Evolutionary conservation across 2,329 filamentous ascomycete genomes (phyloP), one percentile per base, ranked within the genome.

Genomic region (Cercospora citrullina): DNA sequence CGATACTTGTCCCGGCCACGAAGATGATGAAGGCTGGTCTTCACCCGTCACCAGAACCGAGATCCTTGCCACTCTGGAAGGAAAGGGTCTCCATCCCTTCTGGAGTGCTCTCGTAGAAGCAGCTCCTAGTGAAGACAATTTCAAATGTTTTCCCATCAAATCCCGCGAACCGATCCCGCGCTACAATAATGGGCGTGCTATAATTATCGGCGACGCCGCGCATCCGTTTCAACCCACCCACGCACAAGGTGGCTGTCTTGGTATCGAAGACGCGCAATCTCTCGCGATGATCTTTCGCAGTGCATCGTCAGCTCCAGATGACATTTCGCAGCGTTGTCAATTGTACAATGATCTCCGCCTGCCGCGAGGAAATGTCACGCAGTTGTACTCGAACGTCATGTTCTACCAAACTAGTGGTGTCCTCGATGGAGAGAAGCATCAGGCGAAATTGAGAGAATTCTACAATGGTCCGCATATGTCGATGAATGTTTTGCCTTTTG

Each of bases 11-110:
- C 39, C 61, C 4, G 64, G 65, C 16, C 69, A 71, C 14, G 62
- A 67, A 26, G 39, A 69, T 21, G 69, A 68, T n/a, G 67, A 71
- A 58, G 67, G 68, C 18, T 71, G 69, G 69, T 63, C 45, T 8
- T 69, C 67, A 12, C 67, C 69, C 2, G 69, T 64, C 6, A 69
- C 67, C 16, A 55, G 67, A 7, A 57, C 60, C 3, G 69, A 69
- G 33, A 58, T 69, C 2, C 53, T 69, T 33, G 53, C 42, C 18
- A 67, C 67, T 2, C 14, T 71, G 7, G 6, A 51, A 4, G 12
- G 18, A 4, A 31, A 64, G 9, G 64, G 42, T 18, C 23, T 71
- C 4, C 60, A 71, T 58, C 69, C 69, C n/a, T 59, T 61, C 31
- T 71, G 60, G 64, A 26, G 60, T 33, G 61, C 58, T 7, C 60